Base-by-base conservation (phyloP, 352 stramenopile genomes). In the Phytopythium vexans region DNA sequence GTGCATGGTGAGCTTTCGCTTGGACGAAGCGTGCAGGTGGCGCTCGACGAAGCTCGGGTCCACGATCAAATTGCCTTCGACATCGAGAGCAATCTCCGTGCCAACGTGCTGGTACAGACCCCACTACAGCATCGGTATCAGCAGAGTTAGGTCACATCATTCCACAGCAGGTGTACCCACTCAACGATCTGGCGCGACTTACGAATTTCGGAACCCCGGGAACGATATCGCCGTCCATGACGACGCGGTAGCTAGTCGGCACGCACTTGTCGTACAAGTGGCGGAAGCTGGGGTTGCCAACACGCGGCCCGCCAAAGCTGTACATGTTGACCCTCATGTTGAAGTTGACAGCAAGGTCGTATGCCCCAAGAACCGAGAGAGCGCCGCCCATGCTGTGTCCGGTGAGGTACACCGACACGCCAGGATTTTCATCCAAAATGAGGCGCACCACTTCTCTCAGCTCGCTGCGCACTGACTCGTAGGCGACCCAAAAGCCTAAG, bases 301-400 rank as follows among this genome's bases (percentile, higher is more conserved):
- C 83, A 7, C 88, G 81, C 27, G 88, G 88, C 0, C 78, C 81
- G 16, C 88, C 88, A 51, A 96, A 96, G 62, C 92, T 96, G 63
- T 94, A 95, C 86, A 96, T 94, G 58, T 70, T 81, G 49, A 96
- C 76, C 60, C 83, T 76, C 68, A 92, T 90, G 59, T 63, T 90
- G 57, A 92, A 90, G 62, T 91, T 90, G 47, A 89, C 77, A 3
- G 82, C 82, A 14, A 93, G 66, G 54, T 96, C 86, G 56, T 94
- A 94, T 4, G 84, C 86, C 32, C 81, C 86, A 14, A 98, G 64
- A 11, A 96, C 85, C 0, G 94, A 89, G 27, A 98, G 67, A 4
- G 89, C 87, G 9, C 88, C 94, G 16, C 94, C 94, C 60, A 98
- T 86, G 46, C 81, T 96, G 66, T 98, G 93, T 0, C 94, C 94